A percentile compares a stretch with the other conserved stretches of the same genome.
phyloP scores from a whole-genome alignment of 306 rosid species.

The Quillaja saponaria region DNA sequence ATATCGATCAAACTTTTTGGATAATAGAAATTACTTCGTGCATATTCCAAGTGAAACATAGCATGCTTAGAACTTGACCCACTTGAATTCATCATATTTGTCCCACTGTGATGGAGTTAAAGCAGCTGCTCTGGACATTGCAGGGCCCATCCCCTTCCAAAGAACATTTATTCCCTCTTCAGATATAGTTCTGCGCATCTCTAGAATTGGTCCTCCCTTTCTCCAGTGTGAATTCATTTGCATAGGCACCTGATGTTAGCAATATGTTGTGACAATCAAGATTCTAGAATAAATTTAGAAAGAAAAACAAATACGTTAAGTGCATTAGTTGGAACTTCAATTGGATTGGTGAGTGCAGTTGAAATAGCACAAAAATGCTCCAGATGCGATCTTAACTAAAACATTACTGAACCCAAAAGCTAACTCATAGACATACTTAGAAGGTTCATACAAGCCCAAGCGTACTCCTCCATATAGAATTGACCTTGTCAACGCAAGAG shows the following conservation, averaged over 20 bases:
- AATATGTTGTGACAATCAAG: conserved; percentile 12
- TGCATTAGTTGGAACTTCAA: conserved; percentile 78
- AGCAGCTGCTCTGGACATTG: conserved; percentile 88
- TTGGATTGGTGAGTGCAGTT: conserved; percentile 86
- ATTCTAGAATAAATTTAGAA: conserved; percentile 25
- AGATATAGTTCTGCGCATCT: conserved; percentile 59
- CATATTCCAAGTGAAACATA: conserved; percentile 44
- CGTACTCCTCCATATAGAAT: conserved; percentile 93
- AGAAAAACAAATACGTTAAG: conserved; percentile 6
- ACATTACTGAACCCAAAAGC: conserved; percentile 83
- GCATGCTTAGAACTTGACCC: conserved; percentile 63
- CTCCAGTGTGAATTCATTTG: conserved; percentile 78
- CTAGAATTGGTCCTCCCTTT: conserved; percentile 55
- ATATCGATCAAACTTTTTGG: conserved; percentile 22
- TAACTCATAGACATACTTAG: conserved; percentile 76
- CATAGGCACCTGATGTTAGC: conserved; percentile 71
- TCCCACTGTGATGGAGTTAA: conserved; percentile 94
- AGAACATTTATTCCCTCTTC: conserved; percentile 83
- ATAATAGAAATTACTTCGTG: conserved; percentile 40
- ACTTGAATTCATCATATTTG: conserved; percentile 92
- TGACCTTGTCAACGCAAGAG: conserved; percentile 89
- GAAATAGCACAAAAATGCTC: conserved; percentile 77
- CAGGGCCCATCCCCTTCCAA: conserved; percentile 97
- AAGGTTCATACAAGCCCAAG: conserved; percentile 94
- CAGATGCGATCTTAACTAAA: conserved; percentile 79